These are phyloP conservation scores for Camellia granthamiana DNA, from an alignment of 148 eudicot genomes.

Conservation along the genomic window DNA sequence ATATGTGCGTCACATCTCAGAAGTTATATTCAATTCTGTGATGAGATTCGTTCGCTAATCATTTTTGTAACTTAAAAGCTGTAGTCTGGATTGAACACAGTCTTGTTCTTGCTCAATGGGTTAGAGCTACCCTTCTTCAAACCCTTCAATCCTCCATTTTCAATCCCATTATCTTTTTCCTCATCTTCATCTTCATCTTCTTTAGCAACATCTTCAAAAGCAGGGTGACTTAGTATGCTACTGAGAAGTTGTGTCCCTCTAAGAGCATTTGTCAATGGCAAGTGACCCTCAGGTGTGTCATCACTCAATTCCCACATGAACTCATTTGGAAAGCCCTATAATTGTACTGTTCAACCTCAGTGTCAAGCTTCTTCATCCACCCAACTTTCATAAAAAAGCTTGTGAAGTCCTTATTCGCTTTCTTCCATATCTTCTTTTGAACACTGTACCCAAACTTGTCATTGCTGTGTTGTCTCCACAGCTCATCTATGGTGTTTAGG, in stretches of 20 bases:
- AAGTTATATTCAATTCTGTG: too few relatives aligned
- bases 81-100: slow-evolving; percentile 57
- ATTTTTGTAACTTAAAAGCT: slow-evolving; percentile 34
- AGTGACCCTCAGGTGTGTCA: slow-evolving; percentile 73
- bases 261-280: slow-evolving; percentile 90
- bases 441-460: slow-evolving; percentile 72
- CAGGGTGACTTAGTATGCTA: slow-evolving; percentile 69
- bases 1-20: too few relatives aligned
- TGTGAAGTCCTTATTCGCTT: slow-evolving; percentile 52
- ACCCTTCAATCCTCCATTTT: slow-evolving; percentile 13
- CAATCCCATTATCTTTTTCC: not conserved
- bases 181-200: not conserved
- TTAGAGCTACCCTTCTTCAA: slow-evolving; percentile 26
- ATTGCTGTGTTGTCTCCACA: slow-evolving; percentile 59
- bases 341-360: slow-evolving; percentile 78
- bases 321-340: slow-evolving; percentile 73
- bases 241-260: slow-evolving; percentile 78
- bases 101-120: slow-evolving; percentile 38
- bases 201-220: slow-evolving; percentile 36
- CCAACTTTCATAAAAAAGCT: slow-evolving; percentile 67
- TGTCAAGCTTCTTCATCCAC: slow-evolving; percentile 95
- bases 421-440: slow-evolving; percentile 64
- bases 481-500: slow-evolving; percentile 57
- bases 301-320: slow-evolving; percentile 67
- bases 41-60: too few relatives aligned